Percentiles rank a stretch among this genome's conserved stretches.
Evolutionary conservation across 2,329 filamentous ascomycete species (phyloP).

Genomic region (Diaporthe citri): DNA sequence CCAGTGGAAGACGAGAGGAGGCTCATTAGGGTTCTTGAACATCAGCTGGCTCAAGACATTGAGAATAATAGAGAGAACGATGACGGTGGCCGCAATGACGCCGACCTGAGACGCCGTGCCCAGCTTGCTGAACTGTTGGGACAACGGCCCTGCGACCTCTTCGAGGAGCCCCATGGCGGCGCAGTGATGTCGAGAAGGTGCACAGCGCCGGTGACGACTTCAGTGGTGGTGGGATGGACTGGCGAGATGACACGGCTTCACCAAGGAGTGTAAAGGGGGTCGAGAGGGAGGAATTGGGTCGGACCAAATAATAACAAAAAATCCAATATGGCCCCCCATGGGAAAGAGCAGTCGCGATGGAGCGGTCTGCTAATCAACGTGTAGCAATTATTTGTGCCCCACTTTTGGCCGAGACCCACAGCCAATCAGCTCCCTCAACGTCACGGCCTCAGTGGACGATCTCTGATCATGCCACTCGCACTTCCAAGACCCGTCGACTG

Average conservation of each 20-base stretch:
- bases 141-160: conserved; percentile 63
- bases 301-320: conserved; percentile 29
- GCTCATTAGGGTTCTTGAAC: conserved; percentile 85
- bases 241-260: conserved; percentile 1
- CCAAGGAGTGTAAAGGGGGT: not conserved
- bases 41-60: conserved; percentile 87
- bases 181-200: not conserved
- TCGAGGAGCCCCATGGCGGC: conserved; percentile 68
- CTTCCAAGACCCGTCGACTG: not conserved
- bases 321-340: not conserved
- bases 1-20: conserved; percentile 85
- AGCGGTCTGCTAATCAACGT: conserved; percentile 21
- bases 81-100: conserved; percentile 56
- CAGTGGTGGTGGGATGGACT: not conserved
- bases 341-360: conserved; percentile 3
- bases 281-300: not conserved
- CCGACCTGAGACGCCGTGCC: conserved; percentile 62
- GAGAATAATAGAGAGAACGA: conserved; percentile 73
- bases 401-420: not conserved
- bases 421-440: conserved; percentile 6
- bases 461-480: not conserved
- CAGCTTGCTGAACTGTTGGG: conserved; percentile 63
- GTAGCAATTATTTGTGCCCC: conserved; percentile 23
- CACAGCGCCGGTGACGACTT: not conserved
- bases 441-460: not conserved